Evolutionary conservation across 1,139 yeast species (phyloP).

Genomic region (Chernovozyma aurita): DNA sequence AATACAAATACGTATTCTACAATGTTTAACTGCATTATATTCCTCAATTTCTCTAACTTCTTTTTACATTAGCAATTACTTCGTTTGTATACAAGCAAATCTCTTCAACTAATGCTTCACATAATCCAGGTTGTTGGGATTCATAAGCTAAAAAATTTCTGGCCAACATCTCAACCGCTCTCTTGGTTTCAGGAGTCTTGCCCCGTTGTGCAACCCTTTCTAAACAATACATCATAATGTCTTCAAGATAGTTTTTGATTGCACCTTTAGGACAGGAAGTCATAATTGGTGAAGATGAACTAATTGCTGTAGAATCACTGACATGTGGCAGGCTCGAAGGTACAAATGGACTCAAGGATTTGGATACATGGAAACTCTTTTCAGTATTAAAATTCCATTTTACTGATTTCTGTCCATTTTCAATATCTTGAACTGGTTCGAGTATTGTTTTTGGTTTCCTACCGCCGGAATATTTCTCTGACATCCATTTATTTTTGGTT

Average conservation of each 20-base stretch:
- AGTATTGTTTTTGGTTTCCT: constrained; percentile 21
- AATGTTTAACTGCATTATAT: too few species aligned
- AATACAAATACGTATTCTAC: too few species aligned
- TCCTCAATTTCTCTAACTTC: not conserved
- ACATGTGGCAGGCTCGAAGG: constrained; percentile 2
- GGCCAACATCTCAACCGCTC: constrained; percentile 38
- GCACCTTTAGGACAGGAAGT: not conserved
- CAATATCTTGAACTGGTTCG: constrained; percentile 1
- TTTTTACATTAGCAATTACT: constrained; percentile 2
- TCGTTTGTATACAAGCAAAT: constrained; percentile 12
- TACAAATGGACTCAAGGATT: constrained; percentile 5
- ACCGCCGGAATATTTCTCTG: constrained; percentile 3
- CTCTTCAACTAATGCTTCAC: constrained; percentile 65
- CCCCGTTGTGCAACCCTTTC: constrained; percentile 48
- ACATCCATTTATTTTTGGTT: constrained; percentile 20
- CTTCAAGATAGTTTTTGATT: constrained; percentile 23
- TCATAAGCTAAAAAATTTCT: constrained; percentile 42
- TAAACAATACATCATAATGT: constrained; percentile 33
- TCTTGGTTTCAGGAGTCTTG: constrained; percentile 39
- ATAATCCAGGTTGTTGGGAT: constrained; percentile 53
- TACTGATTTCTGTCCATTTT: constrained; percentile 5
- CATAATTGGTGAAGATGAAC: constrained; percentile 1
- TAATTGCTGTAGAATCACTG: not conserved
- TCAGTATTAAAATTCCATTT: constrained; percentile 19
- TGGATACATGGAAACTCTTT: constrained; percentile 2